These are phyloP conservation scores for Sequoia sempervirens DNA, from an alignment of 75 land plant genomes.

Conservation along the genomic window DNA sequence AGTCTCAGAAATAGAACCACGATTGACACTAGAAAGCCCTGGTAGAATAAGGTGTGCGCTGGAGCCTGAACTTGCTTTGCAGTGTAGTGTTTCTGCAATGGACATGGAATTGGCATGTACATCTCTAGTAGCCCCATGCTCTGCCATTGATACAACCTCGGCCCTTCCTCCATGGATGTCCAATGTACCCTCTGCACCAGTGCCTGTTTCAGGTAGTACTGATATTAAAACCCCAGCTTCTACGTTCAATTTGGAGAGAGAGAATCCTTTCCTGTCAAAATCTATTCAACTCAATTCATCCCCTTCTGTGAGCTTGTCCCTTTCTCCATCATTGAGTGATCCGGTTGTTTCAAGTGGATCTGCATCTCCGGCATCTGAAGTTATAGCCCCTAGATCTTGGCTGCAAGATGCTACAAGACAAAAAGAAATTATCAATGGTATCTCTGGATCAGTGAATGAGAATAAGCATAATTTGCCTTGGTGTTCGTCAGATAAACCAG, in stretches of 20 bases:
- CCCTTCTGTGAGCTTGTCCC: constrained; percentile 32
- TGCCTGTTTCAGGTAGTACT: constrained; percentile 9
- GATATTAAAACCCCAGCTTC: not conserved
- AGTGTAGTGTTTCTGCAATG: not conserved
- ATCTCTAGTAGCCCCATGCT: constrained; percentile 1
- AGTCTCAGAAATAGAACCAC: not conserved
- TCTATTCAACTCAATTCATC: constrained; percentile 12
- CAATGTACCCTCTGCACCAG: constrained; percentile 18
- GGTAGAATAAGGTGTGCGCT: not conserved
- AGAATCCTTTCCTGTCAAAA: not conserved
- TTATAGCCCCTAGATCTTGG: constrained; percentile 15
- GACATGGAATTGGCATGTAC: constrained; percentile 10
- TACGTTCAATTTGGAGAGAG: not conserved
- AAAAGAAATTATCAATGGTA: constrained; percentile 6
- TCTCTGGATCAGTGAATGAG: constrained; percentile 1
- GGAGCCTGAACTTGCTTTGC: constrained; percentile 12
- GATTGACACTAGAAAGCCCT: constrained; percentile 8
- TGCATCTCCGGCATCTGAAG: constrained; percentile 8
- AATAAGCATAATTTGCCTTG: constrained; percentile 4
- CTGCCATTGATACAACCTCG: constrained; percentile 7
- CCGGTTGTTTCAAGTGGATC: constrained; percentile 10
- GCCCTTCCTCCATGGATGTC: constrained; percentile 30
- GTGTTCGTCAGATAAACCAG: constrained; percentile 4
- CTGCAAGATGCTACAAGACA: constrained; percentile 12
- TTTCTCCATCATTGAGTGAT: constrained; percentile 23